Base-by-base conservation (phyloP, 805 yeast genomes). In the Ogataea siamensis region DNA sequence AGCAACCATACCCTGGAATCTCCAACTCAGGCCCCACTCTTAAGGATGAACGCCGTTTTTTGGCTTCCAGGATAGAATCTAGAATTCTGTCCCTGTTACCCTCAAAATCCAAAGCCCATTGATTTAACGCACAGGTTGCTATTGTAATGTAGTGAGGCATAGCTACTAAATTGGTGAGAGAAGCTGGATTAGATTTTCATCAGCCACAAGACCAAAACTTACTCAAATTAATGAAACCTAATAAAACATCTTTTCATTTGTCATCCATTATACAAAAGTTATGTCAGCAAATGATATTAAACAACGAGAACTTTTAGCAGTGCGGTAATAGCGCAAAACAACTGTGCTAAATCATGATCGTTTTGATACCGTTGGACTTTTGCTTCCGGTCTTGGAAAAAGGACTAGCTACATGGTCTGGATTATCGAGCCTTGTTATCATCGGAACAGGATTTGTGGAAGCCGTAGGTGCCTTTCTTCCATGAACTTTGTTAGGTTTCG, bases 21-120 rank as follows among this genome's bases (percentile, higher is more conserved):
- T 93, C 99, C 28, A 93, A 71, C 60, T 93, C 99, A 2, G 99
- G 99, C 2, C 99, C 99, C 13, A 94, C 96, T 56, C 99, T 73
- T 35, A 94, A 71, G 13, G 70, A 67, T 0, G 99, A 94, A 11
- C 87, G 86, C 43, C 66, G 71, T 19, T 63, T 60, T 55, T 89
- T 93, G 37, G 99, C 96, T 35, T 74, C 69, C 15, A 56, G 58
- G 53, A 93, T 91, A 39, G 95, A 83, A 54, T 83, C 82, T 16
- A 93, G 54, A 46, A 93, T 91, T 40, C 99, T 71, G 56, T 89
- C 96, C 37, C 96, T 73, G 63, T 93, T 93, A 5, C 99, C 99
- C 61, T 91, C 98, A 61, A 87, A 93, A 60, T 93, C 99, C 38
- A 93, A 70, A 0, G 99, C 96, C 99, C 99, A 93, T 73, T 93